A percentile compares a stretch with the other conserved stretches of the same genome.
Conservation (phyloP, 345 rosid species). For the Aegle marmelos region DNA sequence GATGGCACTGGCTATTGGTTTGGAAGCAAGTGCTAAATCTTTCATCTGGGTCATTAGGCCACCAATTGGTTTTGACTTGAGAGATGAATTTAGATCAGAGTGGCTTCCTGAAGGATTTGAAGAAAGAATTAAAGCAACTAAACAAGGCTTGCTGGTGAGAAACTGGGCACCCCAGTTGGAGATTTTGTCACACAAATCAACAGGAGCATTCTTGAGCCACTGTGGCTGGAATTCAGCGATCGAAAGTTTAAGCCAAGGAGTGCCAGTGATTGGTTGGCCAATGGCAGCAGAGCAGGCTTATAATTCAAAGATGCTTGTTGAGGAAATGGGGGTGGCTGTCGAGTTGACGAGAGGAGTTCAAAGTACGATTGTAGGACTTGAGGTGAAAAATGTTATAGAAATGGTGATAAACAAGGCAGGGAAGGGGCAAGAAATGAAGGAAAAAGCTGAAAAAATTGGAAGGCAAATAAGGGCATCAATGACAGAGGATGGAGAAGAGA, state of each 20-base stretch:
- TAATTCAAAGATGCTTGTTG: constrained; percentile 47
- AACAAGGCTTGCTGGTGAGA: constrained; percentile 37
- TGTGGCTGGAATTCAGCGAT: constrained; percentile 60
- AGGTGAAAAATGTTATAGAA: constrained; percentile 35
- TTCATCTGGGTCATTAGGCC: constrained; percentile 59
- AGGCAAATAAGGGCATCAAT: constrained; percentile 23
- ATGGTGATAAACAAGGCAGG: constrained; percentile 31
- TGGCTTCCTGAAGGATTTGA: constrained; percentile 53
- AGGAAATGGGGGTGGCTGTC: constrained; percentile 51
- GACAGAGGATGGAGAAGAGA: constrained; percentile 20
- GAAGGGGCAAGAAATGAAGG: constrained; percentile 42
- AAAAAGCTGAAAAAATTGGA: constrained; percentile 28
- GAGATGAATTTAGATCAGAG: constrained; percentile 34
- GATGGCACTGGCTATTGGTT: constrained; percentile 46
- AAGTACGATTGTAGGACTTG: background rate
- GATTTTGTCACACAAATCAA: constrained; percentile 42
- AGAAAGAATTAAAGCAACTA: constrained; percentile 14
- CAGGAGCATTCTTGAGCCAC: constrained; percentile 50
- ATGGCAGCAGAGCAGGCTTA: constrained; percentile 51
- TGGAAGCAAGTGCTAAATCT: constrained; percentile 36
- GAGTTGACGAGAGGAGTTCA: constrained; percentile 43
- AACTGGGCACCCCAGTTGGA: constrained; percentile 59
- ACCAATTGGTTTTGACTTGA: constrained; percentile 41
- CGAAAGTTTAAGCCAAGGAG: constrained; percentile 59
- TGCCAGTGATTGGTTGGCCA: constrained; percentile 60